These are phyloP conservation scores for Discostella pseudostelligera DNA, from an alignment of 108 stramenopile species.

Conservation along the genomic window DNA sequence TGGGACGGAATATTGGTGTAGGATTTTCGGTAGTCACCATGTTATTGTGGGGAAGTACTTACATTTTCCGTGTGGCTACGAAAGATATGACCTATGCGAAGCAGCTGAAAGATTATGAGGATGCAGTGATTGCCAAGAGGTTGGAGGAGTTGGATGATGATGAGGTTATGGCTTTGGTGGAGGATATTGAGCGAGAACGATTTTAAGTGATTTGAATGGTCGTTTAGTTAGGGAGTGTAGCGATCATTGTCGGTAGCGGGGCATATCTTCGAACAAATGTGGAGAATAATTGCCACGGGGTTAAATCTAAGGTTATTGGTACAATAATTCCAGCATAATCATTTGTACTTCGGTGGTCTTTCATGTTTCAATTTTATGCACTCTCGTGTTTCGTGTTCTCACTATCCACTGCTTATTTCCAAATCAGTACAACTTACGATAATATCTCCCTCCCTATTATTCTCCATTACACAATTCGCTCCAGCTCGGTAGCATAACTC, in stretches of 20 bases:
- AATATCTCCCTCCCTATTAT: background rate
- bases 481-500: constrained; percentile 90
- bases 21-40: constrained; percentile 75
- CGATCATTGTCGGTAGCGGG: no score
- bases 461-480: constrained; percentile 80
- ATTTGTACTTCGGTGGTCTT: no score
- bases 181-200: constrained; percentile 81
- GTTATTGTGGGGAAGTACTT: constrained; percentile 78
- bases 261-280: no score
- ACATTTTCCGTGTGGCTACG: constrained; percentile 93
- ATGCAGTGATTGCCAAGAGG: constrained; percentile 95
- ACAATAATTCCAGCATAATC: no score
- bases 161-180: constrained; percentile 88
- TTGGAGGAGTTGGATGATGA: constrained; percentile 95
- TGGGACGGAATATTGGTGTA: constrained; percentile 76
- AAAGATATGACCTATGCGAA: constrained; percentile 99
- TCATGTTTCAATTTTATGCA: no score
- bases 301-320: no score
- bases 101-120: constrained; percentile 94
- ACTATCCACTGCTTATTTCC: no score
- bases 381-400: no score
- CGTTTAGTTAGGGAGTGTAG: no score
- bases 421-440: background rate
- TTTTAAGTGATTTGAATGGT: constrained; percentile 10
- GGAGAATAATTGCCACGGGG: no score